Evolutionary conservation across 176 grass and related monocot species (phyloP).

Genomic region (Secale cereale): DNA sequence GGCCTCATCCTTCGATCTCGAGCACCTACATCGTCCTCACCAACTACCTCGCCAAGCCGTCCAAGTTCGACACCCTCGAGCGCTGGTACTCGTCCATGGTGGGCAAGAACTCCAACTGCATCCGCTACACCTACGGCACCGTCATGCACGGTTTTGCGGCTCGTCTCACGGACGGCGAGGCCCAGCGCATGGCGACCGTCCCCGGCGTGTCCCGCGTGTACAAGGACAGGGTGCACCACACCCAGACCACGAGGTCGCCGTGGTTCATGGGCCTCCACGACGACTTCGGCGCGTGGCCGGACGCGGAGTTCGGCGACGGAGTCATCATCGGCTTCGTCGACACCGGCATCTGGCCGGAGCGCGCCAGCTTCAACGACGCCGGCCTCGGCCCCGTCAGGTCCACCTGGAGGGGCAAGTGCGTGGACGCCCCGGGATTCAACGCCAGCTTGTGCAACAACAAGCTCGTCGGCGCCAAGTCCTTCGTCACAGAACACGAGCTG

Average conservation of each 20-base stretch:
- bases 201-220: constrained; percentile 32
- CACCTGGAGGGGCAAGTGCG: constrained; percentile 26
- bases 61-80: constrained; percentile 16
- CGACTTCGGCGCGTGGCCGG: constrained; percentile 24
- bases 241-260: constrained; percentile 38
- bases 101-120: background rate
- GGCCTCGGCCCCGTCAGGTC: background rate
- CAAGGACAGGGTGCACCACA: background rate
- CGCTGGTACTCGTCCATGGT: constrained; percentile 45
- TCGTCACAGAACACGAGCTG: background rate
- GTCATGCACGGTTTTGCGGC: constrained; percentile 47
- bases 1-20: constrained; percentile 4
- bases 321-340: constrained; percentile 57
- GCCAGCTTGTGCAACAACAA: constrained; percentile 52
- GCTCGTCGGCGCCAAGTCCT: constrained; percentile 28
- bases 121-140: constrained; percentile 45
- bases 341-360: constrained; percentile 47
- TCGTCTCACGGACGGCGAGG: constrained; percentile 25
- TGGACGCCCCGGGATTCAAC: constrained; percentile 36
- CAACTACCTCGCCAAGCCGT: constrained; percentile 30
- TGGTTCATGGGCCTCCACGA: constrained; percentile 40
- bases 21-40: constrained; percentile 33
- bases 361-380: constrained; percentile 34
- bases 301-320: constrained; percentile 31
- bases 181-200: constrained; percentile 6